Evolutionary conservation across 2,329 filamentous ascomycete genomes (phyloP), one percentile per base, ranked within the genome.

Genomic region (Elsinoe necatrix): DNA sequence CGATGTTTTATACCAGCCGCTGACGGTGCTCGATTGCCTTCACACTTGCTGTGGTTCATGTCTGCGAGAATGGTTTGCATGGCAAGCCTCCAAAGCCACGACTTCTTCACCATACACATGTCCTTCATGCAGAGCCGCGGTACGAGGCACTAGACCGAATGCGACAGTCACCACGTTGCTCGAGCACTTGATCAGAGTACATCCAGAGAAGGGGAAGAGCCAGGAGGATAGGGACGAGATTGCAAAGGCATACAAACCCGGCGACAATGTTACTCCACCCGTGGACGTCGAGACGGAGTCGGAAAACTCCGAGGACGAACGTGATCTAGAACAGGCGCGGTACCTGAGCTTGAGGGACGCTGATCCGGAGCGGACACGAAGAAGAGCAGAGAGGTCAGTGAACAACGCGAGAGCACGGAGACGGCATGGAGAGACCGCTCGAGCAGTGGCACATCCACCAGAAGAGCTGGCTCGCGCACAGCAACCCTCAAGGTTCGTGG

Each of bases 11-110:
- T 69, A 68, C 62, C 69, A 71, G 60, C 70, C 70, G 23, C 62
- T 72, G 47, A 71, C 70, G 18, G 63, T 71, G 42, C 69, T 71
- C 61, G 68, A 72, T 62, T 70, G 69, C 59, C 63, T 71, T 25
- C 68, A 70, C 58, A 96, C 92, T 45, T 98, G 95, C 72, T 98
- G 93, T 75, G 93, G 91, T 61, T 87, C 88, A 37, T 98, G 93
- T 68, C 72, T 97, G 58, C 95, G 95, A 71, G 89, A 95, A 75
- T 98, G 93, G 93, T 98, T 97, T 69, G 76, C 78, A 61, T 93
- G 84, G 71, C 89, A 95, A 70, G 84, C 84, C 35, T 75, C 78
- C 27, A 76, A 77, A 12, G 80, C 79, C 42, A 80, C 79, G 5
- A 78, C 64, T 59, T 76, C 65, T 2, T 73, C 78, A 55, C 79